Evolutionary conservation across 73 alveolate species (phyloP), one percentile per base, ranked within the genome.

Genomic region (Paramecium sonneborni): DNA sequence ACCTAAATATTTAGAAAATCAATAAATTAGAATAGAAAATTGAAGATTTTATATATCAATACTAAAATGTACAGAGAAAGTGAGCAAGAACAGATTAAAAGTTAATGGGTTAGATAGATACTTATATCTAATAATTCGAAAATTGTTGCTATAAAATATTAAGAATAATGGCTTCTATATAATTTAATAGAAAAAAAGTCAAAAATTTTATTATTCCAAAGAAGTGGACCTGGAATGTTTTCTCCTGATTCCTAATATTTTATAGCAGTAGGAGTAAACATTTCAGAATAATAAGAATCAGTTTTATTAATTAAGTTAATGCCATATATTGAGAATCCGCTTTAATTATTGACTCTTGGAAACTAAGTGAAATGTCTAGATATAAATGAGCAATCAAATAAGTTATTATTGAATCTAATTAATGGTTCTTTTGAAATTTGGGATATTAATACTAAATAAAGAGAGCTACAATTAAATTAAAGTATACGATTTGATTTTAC

Each of bases 131-230:
- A 26, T 30, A 21, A 62, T 30, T 30, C 48, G 14, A 62, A 62
- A 62, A 62, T 62, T 62, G 84, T 62, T 26, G 84, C 84, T 23
- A 26, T 62, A 2, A 62, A 62, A 62, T 62, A 62, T 32, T 32
- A 62, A 62, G 84, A 62, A 62, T 28, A 62, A 62, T 62, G 84
- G 84, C 84, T 62, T 30, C 84, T 62, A 15, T 62, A 62, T 32
- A 62, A 62, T 62, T 32, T 62, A 62, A 62, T 62, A 30, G 84
- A 62, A 30, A 26, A 32, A 62, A 24, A 62, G 44, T 62, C 84
- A 12, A 62, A 62, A 62, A 32, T 26, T 11, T 30, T 62, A 32
- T 26, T 26, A 12, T 62, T 30, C 39, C 30, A 62, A 62, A 62
- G 84, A 30, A 26, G 84, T 62, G 84, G 84, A 11, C 84, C 84